A percentile compares a stretch with the other conserved stretches of the same genome.
Evolutionary conservation across 352 stramenopile genomes (phyloP).

Genomic region (Globisporangium okanoganense): DNA sequence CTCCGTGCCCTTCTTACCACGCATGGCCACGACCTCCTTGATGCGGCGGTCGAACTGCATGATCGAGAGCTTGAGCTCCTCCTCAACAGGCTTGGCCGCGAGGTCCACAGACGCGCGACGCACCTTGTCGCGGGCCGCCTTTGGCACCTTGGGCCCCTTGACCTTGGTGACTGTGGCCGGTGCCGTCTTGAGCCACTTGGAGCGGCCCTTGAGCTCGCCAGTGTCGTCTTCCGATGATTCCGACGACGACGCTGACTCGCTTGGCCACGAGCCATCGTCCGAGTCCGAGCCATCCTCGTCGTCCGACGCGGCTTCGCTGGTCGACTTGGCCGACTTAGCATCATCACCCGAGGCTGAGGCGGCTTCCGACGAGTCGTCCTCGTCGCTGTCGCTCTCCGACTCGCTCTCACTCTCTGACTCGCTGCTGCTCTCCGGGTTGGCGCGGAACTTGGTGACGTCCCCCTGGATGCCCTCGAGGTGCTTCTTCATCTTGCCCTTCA

Average conservation of each 20-base stretch:
- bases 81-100: slow-evolving; percentile 59
- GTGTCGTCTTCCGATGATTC: slow-evolving; percentile 68
- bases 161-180: slow-evolving; percentile 46
- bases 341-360: slow-evolving; percentile 33
- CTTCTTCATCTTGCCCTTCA: slow-evolving; percentile 98
- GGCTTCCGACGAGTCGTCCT: slow-evolving; percentile 35
- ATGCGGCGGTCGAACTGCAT: slow-evolving; percentile 81
- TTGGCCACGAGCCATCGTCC: slow-evolving; percentile 39
- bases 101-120: slow-evolving; percentile 41
- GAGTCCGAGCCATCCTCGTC: slow-evolving; percentile 22
- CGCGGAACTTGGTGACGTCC: slow-evolving; percentile 89
- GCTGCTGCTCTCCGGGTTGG: slow-evolving; percentile 83
- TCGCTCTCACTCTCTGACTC: slow-evolving; percentile 34
- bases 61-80: slow-evolving; percentile 77
- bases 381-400: slow-evolving; percentile 32
- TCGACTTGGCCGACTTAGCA: slow-evolving; percentile 4
- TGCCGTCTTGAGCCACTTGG: slow-evolving; percentile 94
- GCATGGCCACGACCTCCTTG: slow-evolving; percentile 81
- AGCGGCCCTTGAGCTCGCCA: slow-evolving; percentile 93
- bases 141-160: slow-evolving; percentile 41
- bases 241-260: slow-evolving; percentile 55
- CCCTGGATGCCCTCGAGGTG: slow-evolving; percentile 91
- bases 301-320: slow-evolving; percentile 22
- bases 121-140: slow-evolving; percentile 50
- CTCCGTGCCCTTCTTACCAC: slow-evolving; percentile 82